phyloP scores from a whole-genome alignment of 1,284 basidiomycete genomes.

The Pyrrhoderma noxium region DNA sequence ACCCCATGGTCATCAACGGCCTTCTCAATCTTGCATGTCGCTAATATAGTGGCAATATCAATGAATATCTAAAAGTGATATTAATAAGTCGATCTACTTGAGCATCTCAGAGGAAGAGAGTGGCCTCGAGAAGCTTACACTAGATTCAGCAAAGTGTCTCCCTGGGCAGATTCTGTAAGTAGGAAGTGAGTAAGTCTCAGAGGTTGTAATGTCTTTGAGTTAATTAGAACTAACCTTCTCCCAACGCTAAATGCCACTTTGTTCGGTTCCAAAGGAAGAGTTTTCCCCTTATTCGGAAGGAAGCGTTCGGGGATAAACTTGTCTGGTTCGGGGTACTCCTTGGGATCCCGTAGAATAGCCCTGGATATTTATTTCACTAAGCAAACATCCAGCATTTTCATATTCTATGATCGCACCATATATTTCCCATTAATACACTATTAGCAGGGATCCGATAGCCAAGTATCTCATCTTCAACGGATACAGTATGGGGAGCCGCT shows the following conservation, averaged over 20 bases:
- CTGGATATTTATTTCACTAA: neutral
- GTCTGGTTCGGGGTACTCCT: constrained; percentile 13
- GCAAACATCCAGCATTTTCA: constrained; percentile 12
- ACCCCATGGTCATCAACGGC: neutral
- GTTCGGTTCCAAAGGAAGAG: neutral
- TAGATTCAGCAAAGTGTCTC: too few relatives aligned
- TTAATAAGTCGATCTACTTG: too few relatives aligned
- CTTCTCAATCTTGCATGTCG: neutral
- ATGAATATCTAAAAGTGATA: constrained; percentile 16
- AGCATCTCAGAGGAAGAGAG: too few relatives aligned
- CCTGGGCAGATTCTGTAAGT: too few relatives aligned
- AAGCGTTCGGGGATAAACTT: constrained; percentile 19
- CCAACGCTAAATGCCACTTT: neutral
- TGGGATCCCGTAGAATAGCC: constrained; percentile 15
- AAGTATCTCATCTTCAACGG: constrained; percentile 18
- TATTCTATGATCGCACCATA: constrained; percentile 21
- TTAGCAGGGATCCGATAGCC: constrained; percentile 20
- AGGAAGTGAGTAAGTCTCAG: neutral
- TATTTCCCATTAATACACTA: constrained; percentile 19
- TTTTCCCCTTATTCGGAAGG: neutral
- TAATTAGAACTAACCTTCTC: neutral
- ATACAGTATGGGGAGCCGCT: constrained; percentile 18
- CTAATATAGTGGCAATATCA: constrained; percentile 1
- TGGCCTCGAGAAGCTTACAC: too few relatives aligned
- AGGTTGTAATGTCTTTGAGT: neutral